phyloP scores from a whole-genome alignment of 352 stramenopile species.

The Globisporangium barbulae region DNA sequence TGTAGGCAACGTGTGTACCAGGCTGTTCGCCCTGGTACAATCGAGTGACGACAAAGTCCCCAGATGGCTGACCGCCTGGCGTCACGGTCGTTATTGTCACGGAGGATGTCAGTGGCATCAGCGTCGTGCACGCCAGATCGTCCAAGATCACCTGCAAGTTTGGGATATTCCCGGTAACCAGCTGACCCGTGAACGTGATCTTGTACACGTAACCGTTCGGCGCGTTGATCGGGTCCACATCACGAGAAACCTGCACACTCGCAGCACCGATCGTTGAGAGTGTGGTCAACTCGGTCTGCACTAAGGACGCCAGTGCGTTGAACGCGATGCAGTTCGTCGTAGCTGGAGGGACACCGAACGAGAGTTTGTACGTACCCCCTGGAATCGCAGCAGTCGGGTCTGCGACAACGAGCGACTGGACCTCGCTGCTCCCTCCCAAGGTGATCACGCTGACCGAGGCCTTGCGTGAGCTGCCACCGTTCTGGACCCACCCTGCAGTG shows the following conservation, averaged over 20 bases:
- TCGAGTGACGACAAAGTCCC: constrained; percentile 40
- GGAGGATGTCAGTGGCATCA: constrained; percentile 23
- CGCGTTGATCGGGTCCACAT: constrained; percentile 33
- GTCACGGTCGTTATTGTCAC: constrained; percentile 23
- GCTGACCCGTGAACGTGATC: constrained; percentile 67
- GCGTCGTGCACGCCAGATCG: constrained; percentile 20
- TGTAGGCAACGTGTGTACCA: constrained; percentile 45
- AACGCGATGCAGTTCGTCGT: constrained; percentile 38
- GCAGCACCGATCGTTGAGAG: constrained; percentile 32
- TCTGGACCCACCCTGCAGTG: constrained; percentile 24
- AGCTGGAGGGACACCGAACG: constrained; percentile 31
- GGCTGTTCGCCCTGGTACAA: constrained; percentile 58
- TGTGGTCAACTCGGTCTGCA: constrained; percentile 28
- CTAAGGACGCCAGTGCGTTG: constrained; percentile 14
- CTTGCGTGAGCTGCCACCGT: constrained; percentile 40
- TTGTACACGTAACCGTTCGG: constrained; percentile 58
- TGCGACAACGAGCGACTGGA: constrained; percentile 51
- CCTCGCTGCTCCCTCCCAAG: constrained; percentile 54
- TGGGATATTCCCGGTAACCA: constrained; percentile 49
- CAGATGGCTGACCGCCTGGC: constrained; percentile 25
- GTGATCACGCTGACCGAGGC: constrained; percentile 38
- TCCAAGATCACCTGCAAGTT: constrained; percentile 17
- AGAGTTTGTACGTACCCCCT: constrained; percentile 38
- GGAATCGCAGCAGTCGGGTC: constrained; percentile 22
- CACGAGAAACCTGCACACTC: constrained; percentile 46